Percentiles rank a stretch among this genome's conserved stretches.
phyloP scores from a whole-genome alignment of 768 basidiomycete species.

The Suillus americanus region DNA sequence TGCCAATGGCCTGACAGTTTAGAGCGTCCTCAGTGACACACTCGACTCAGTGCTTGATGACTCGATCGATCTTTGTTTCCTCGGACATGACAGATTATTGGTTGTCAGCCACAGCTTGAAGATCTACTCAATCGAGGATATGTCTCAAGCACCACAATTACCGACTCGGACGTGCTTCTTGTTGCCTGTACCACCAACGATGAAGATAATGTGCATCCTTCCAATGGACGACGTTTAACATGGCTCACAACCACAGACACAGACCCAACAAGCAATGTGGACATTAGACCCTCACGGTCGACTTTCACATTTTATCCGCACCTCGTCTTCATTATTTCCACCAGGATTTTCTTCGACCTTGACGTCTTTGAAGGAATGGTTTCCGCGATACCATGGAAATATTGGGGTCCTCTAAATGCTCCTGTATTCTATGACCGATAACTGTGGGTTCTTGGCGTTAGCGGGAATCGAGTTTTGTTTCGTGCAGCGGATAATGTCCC shows the following conservation, averaged over 20 bases:
- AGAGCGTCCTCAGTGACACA: background rate
- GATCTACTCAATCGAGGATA: background rate
- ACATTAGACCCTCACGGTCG: background rate
- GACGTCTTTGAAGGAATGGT: background rate
- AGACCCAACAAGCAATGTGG: background rate
- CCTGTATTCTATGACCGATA: background rate
- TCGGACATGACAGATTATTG: background rate
- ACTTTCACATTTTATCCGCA: background rate
- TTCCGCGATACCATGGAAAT: background rate
- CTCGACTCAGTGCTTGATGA: background rate
- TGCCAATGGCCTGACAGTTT: background rate
- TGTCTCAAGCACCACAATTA: background rate
- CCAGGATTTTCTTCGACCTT: background rate
- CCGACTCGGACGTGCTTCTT: background rate
- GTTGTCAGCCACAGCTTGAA: background rate
- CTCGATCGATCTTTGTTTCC: background rate
- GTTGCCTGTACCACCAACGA: background rate
- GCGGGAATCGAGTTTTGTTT: background rate
- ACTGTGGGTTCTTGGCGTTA: background rate
- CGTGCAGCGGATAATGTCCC: background rate
- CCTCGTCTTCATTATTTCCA: background rate
- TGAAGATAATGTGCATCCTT: background rate
- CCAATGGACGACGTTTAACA: background rate
- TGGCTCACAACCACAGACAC: background rate
- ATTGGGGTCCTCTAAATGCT: background rate